phyloP scores from a whole-genome alignment of 2,329 filamentous ascomycete genomes.

The Paracoccidioides lutzii region DNA sequence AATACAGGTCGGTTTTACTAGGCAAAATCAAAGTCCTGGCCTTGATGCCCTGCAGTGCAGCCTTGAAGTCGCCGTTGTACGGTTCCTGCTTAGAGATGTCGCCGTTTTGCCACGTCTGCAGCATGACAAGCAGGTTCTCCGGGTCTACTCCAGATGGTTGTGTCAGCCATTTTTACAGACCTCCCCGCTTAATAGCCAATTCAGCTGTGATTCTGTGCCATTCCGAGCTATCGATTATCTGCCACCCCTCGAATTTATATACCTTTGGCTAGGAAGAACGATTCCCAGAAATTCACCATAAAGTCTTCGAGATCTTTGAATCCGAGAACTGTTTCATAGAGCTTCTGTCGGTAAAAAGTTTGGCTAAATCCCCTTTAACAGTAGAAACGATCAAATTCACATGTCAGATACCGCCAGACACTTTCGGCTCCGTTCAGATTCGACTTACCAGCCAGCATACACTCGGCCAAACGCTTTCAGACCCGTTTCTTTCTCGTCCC shows the following conservation, averaged over 20 bases:
- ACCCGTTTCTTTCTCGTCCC: slow-evolving; percentile 41
- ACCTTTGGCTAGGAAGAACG: slow-evolving; percentile 57
- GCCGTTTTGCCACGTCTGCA: slow-evolving; percentile 65
- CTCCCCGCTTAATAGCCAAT: not conserved
- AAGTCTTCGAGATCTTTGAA: slow-evolving; percentile 61
- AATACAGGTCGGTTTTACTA: slow-evolving; percentile 63
- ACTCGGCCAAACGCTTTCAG: slow-evolving; percentile 61
- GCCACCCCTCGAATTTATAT: not conserved
- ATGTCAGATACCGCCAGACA: not conserved
- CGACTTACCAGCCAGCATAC: slow-evolving; percentile 55
- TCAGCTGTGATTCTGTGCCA: not conserved
- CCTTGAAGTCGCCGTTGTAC: slow-evolving; percentile 53
- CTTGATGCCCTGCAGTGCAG: slow-evolving; percentile 56
- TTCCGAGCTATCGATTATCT: too few relatives aligned
- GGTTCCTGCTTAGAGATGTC: slow-evolving; percentile 57
- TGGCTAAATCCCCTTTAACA: slow-evolving; percentile 57
- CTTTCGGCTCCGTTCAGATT: not conserved
- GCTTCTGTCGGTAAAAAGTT: slow-evolving; percentile 58
- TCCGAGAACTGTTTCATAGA: slow-evolving; percentile 53
- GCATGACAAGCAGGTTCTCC: slow-evolving; percentile 61
- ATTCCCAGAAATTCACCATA: slow-evolving; percentile 62
- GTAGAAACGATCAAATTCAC: not conserved
- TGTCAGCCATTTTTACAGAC: not conserved
- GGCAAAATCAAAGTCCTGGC: slow-evolving; percentile 61
- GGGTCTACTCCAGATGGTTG: slow-evolving; percentile 39